Conservation (phyloP, 2,329 filamentous ascomycete species). For the Aspergillus fumigatiaffinis region DNA sequence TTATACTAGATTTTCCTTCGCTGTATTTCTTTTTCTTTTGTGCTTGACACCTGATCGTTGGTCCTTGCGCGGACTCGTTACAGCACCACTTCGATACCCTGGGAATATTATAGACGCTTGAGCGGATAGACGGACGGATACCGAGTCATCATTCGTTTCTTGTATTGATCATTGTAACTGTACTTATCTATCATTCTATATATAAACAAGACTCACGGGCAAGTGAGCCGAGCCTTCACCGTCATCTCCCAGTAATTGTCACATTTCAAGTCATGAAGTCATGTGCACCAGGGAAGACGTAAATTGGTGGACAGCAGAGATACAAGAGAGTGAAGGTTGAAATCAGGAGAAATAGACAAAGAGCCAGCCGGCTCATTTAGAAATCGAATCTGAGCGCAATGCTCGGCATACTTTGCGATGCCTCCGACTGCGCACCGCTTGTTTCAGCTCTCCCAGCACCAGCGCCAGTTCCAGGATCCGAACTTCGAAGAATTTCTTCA, state of each 20-base stretch:
- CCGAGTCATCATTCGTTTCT: slow-evolving; percentile 1
- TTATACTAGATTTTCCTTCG: neutral
- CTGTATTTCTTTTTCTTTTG: neutral
- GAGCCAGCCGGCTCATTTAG: slow-evolving; percentile 32
- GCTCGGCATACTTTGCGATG: slow-evolving; percentile 59
- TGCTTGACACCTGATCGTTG: neutral
- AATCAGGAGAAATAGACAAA: neutral
- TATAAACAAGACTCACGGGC: neutral
- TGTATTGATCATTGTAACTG: neutral
- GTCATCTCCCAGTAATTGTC: neutral
- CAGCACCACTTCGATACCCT: neutral
- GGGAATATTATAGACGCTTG: neutral
- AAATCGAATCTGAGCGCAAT: slow-evolving; percentile 98
- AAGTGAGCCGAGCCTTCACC: neutral
- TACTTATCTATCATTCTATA: slow-evolving; percentile 2
- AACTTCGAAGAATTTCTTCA: slow-evolving; percentile 70
- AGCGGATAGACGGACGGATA: neutral
- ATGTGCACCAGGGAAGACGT: neutral
- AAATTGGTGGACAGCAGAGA: neutral
- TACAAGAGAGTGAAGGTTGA: neutral
- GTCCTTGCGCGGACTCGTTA: neutral
- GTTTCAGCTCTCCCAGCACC: slow-evolving; percentile 33
- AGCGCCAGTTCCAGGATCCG: slow-evolving; percentile 45
- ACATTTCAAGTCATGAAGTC: neutral
- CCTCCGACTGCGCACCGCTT: slow-evolving; percentile 45